Percentiles rank a stretch among this genome's conserved stretches.
phyloP scores from a whole-genome alignment of 164 flowering plant species.

The Liriodendron chinense region DNA sequence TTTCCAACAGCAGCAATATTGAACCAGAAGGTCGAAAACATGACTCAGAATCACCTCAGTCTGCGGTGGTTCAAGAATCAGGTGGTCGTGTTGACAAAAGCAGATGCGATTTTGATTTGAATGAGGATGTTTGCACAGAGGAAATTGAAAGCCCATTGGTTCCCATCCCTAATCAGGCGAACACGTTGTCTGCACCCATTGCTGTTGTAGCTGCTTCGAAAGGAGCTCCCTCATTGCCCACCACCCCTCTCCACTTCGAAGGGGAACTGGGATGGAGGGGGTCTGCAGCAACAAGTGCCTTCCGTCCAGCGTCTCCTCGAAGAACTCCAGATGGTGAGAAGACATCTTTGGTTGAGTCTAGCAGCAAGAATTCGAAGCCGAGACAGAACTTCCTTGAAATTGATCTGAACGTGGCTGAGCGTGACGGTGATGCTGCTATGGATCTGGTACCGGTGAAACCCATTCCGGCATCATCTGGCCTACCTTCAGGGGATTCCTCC shows the following conservation, averaged over 20 bases:
- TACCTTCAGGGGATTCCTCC: slow-evolving; percentile 58
- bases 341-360: slow-evolving; percentile 13
- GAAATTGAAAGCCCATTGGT: slow-evolving; percentile 31
- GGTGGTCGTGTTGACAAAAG: slow-evolving; percentile 33
- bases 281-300: slow-evolving; percentile 76
- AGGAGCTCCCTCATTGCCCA: slow-evolving; percentile 49
- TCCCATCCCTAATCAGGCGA: slow-evolving; percentile 16
- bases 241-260: slow-evolving; percentile 56
- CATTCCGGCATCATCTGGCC: slow-evolving; percentile 36
- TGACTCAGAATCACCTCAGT: slow-evolving; percentile 41
- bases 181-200: slow-evolving; percentile 34
- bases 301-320: slow-evolving; percentile 76
- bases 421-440: slow-evolving; percentile 31
- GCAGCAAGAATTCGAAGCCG: slow-evolving; percentile 21
- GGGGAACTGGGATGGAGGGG: slow-evolving; percentile 82
- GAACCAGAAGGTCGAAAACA: slow-evolving; percentile 26
- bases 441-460: slow-evolving; percentile 28
- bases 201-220: slow-evolving; percentile 68
- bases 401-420: slow-evolving; percentile 77
- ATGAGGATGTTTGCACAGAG: slow-evolving; percentile 54
- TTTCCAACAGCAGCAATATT: slow-evolving; percentile 21
- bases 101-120: slow-evolving; percentile 54
- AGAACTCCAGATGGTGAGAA: slow-evolving; percentile 36
- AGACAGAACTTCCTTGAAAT: slow-evolving; percentile 40
- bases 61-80: slow-evolving; percentile 47